phyloP scores from a whole-genome alignment of 192 early-diverging fungal species.

The Chytriomyces hyalinus region DNA sequence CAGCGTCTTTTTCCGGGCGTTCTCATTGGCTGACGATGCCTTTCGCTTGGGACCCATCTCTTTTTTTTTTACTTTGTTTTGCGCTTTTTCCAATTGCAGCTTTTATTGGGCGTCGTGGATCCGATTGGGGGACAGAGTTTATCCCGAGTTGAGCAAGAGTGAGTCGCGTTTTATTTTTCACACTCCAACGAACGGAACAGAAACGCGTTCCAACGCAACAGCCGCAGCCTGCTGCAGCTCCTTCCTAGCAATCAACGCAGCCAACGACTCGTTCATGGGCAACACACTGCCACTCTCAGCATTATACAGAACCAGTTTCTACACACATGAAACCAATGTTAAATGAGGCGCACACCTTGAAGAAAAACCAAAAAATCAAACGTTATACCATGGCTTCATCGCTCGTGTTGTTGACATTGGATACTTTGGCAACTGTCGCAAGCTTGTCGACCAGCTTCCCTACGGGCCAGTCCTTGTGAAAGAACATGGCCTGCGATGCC shows the following conservation, averaged over 20 bases:
- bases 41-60: neutral
- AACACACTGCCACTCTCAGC: neutral
- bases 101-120: neutral
- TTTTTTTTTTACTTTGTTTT: too few relatives aligned
- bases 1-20: neutral
- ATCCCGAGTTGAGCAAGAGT: neutral
- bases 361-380: neutral
- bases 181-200: neutral
- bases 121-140: neutral
- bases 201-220: slow-evolving; percentile 18
- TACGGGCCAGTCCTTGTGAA: slow-evolving; percentile 37
- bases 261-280: slow-evolving; percentile 13
- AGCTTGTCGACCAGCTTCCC: slow-evolving; percentile 29
- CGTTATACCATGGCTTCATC: slow-evolving; percentile 10
- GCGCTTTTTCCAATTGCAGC: too few relatives aligned
- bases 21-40: neutral
- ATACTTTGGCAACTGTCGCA: slow-evolving; percentile 5
- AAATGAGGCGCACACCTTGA: too few relatives aligned
- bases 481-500: slow-evolving; percentile 17
- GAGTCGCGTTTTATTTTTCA: neutral
- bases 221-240: slow-evolving; percentile 7
- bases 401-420: slow-evolving; percentile 21
- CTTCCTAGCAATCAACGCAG: neutral
- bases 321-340: neutral
- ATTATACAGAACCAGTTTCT: slow-evolving; percentile 25